Evolutionary conservation across 345 rosid species (phyloP).

Genomic region (Lagerstroemia speciosa): DNA sequence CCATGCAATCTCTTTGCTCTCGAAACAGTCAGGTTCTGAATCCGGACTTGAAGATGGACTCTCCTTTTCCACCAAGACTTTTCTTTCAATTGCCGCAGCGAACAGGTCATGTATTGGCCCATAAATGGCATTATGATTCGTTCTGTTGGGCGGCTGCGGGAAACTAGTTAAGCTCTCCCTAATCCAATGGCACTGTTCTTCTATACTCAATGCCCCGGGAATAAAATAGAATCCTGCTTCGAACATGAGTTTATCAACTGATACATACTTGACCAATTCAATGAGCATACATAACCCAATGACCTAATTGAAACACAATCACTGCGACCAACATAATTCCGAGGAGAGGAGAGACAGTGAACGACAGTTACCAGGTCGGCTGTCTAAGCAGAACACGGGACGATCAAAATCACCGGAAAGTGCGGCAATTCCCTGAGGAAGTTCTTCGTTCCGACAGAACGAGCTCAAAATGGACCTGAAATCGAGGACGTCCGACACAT

Average conservation of each 20-base stretch:
- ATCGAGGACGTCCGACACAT: conserved; percentile 65
- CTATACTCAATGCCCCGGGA: conserved; percentile 55
- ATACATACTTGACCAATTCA: neutral
- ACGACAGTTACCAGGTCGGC: conserved; percentile 47
- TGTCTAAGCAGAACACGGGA: conserved; percentile 52
- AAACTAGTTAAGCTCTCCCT: conserved; percentile 64
- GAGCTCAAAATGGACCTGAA: conserved; percentile 41
- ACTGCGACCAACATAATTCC: neutral
- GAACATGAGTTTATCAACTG: neutral
- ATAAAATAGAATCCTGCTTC: conserved; percentile 74
- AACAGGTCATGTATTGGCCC: conserved; percentile 67
- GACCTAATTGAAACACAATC: neutral
- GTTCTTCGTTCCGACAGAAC: conserved; percentile 26
- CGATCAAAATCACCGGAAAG: conserved; percentile 21
- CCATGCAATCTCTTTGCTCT: conserved; percentile 17
- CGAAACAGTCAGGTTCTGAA: conserved; percentile 18
- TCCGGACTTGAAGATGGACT: conserved; percentile 13
- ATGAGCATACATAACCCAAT: neutral
- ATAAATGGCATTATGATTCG: conserved; percentile 74
- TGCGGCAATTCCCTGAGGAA: conserved; percentile 43
- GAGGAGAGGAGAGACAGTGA: neutral
- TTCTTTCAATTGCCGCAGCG: conserved; percentile 42
- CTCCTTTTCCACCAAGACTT: conserved; percentile 42
- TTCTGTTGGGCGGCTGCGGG: conserved; percentile 86
- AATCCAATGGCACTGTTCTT: conserved; percentile 82